Base-by-base conservation (phyloP, 768 basidiomycete species). In the Tephrocybe sp. region DNA sequence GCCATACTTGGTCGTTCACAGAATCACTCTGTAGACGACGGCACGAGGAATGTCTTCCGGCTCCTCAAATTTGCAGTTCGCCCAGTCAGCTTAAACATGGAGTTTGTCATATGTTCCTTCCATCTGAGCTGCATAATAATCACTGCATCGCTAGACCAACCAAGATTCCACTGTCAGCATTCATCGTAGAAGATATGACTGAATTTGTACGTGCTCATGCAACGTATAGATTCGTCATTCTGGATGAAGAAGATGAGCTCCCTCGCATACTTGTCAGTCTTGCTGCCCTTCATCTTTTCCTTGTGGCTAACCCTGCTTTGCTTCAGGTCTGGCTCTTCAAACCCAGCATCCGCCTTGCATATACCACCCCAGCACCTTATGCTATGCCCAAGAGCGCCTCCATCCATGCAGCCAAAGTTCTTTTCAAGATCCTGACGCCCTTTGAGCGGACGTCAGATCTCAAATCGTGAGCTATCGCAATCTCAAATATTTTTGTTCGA, bases 281-380 rank as follows among this genome's bases (percentile, higher is more conserved):
- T 28, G 12, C 3, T 3, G 18, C 6, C 17, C 2, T 25, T 4
- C 17, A 25, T 12, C n/a, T 36, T 23, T 44, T 36, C 23, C 15
- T 24, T 26, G 37, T 39, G 11, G 34, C 2, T 10, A 1, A 45
- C 37, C 6, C 40, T 30, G 48, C 4, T 26, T 41, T 36, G 36
- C 52, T 53, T n/a, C n/a, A 95, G 93, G 76, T 98, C 18, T 98
- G 96, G 95, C 65, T 98, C 18, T 97, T 98, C 79, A 97, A 95
- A 67, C 93, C 94, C 0, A 85, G 78, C 56, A 83, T 98, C 58
- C 82, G 80, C 10, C 68, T 98, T 12, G 83, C 93, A 1, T 95
- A 93, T 64, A 78, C 80, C 39, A 75, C 80, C 8, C 67, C 79
- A 5, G 68, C 70, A 10, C 72, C 79, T 15, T 81, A 80, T 48